phyloP scores from a whole-genome alignment of 306 rosid genomes.

The Citrullus colocynthis region DNA sequence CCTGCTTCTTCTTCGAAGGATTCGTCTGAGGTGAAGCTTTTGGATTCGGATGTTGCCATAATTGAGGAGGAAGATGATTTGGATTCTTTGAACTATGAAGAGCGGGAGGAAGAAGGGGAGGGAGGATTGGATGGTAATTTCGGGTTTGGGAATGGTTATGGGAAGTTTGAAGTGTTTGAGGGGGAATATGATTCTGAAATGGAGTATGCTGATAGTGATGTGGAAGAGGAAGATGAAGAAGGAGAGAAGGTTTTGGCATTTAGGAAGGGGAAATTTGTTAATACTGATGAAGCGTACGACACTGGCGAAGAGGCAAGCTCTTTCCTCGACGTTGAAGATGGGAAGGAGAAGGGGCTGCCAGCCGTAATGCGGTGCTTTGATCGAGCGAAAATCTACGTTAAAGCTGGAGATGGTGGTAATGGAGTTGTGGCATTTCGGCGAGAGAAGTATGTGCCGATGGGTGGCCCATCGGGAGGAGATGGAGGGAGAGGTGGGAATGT shows the following conservation, averaged over 20 bases:
- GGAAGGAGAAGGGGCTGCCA: constrained; percentile 80
- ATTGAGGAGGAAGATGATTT: constrained; percentile 15
- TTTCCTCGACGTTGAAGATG: constrained; percentile 12
- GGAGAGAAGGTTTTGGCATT: constrained; percentile 4
- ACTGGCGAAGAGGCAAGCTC: constrained; percentile 4
- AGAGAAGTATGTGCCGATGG: constrained; percentile 78
- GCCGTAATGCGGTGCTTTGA: constrained; percentile 96
- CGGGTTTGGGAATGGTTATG: background rate
- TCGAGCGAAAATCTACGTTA: constrained; percentile 59
- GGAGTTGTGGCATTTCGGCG: constrained; percentile 90
- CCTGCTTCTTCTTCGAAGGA: background rate
- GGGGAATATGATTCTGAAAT: constrained; percentile 20
- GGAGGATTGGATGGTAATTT: constrained; percentile 10
- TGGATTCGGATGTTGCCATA: constrained; percentile 32
- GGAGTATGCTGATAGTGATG: constrained; percentile 11
- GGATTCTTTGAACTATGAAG: constrained; percentile 14
- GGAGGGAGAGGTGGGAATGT: constrained; percentile 92
- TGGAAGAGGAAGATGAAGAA: constrained; percentile 18
- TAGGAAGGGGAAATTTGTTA: constrained; percentile 8
- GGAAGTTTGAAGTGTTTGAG: constrained; percentile 18
- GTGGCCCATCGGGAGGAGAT: constrained; percentile 89
- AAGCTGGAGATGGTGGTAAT: constrained; percentile 80
- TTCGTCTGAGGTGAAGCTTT: constrained; percentile 55
- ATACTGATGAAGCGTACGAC: background rate
- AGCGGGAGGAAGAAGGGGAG: constrained; percentile 4